phyloP scores from a whole-genome alignment of 305 asterid species.

The Coffea humblotiana region DNA sequence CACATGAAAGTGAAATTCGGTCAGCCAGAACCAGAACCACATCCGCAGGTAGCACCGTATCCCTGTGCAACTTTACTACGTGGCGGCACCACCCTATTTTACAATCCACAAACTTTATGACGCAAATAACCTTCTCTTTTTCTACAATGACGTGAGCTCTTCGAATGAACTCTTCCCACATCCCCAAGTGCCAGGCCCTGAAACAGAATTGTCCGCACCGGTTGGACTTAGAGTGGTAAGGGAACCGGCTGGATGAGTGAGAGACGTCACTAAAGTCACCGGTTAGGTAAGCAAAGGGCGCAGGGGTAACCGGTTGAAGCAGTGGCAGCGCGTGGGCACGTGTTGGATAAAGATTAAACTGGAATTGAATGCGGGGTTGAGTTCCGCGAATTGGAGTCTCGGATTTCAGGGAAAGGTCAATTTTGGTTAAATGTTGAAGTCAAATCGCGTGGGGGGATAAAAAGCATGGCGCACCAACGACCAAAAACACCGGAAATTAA shows the following conservation, averaged over 20 bases:
- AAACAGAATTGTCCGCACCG: not conserved
- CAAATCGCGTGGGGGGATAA: constrained; percentile 16
- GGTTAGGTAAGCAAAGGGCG: not conserved
- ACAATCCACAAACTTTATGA: not conserved
- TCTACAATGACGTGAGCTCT: not conserved
- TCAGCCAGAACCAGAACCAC: not conserved
- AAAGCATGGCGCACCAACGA: constrained; percentile 21
- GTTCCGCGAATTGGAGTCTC: constrained; percentile 37
- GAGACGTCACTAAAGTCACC: constrained; percentile 1
- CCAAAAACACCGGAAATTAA: not conserved
- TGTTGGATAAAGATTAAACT: constrained; percentile 22
- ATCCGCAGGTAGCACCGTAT: not conserved
- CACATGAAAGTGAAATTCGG: constrained; percentile 7
- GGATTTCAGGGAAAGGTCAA: constrained; percentile 35
- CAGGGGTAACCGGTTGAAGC: constrained; percentile 16
- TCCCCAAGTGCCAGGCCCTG: not conserved
- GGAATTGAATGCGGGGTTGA: constrained; percentile 26
- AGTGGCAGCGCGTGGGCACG: constrained; percentile 21
- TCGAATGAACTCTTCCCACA: not conserved
- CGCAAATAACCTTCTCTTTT: not conserved
- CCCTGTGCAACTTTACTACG: not conserved
- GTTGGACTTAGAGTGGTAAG: not conserved
- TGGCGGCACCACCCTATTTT: not conserved
- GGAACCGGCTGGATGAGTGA: constrained; percentile 21
- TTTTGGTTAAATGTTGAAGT: constrained; percentile 35